Conservation (phyloP, 495 filamentous ascomycete species). For the Trichoderma reesei region DNA sequence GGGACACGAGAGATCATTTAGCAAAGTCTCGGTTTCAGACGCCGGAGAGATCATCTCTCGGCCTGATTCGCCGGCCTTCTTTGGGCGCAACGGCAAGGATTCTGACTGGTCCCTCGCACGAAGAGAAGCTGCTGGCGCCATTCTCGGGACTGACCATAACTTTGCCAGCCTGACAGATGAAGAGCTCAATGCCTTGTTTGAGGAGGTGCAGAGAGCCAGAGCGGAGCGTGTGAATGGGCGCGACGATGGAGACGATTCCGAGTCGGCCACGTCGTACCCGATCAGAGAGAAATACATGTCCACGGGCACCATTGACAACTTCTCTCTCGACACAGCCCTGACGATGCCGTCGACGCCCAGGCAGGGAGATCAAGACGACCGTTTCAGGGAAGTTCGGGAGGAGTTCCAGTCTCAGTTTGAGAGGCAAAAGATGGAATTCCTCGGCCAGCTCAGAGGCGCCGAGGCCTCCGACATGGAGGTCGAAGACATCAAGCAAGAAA, state of each 20-base stretch:
- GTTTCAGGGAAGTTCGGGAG: constrained; percentile 63
- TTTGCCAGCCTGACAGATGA: constrained; percentile 84
- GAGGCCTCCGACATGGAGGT: constrained; percentile 72
- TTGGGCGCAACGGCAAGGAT: constrained; percentile 57
- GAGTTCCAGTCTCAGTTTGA: constrained; percentile 85
- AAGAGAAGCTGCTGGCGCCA: constrained; percentile 80
- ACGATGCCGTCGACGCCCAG: constrained; percentile 91
- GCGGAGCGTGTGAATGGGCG: constrained; percentile 63
- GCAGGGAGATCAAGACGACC: constrained; percentile 62
- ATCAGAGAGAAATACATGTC: constrained; percentile 94
- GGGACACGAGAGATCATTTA: constrained; percentile 67
- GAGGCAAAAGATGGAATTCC: constrained; percentile 75
- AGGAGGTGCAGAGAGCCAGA: constrained; percentile 83
- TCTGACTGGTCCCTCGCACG: constrained; percentile 95
- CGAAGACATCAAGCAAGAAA: constrained; percentile 76
- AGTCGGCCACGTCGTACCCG: constrained; percentile 80
- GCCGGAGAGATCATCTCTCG: constrained; percentile 54
- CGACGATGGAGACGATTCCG: constrained; percentile 78
- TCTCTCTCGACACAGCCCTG: constrained; percentile 86
- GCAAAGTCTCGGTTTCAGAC: constrained; percentile 41
- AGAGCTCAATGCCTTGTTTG: constrained; percentile 87
- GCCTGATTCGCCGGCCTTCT: constrained; percentile 69
- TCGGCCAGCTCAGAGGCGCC: constrained; percentile 67
- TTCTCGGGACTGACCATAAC: constrained; percentile 86
- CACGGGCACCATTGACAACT: constrained; percentile 89